A percentile compares a stretch with the other conserved stretches of the same genome.
phyloP scores from a whole-genome alignment of 2,329 filamentous ascomycete species.

The Ophiostoma quercus region DNA sequence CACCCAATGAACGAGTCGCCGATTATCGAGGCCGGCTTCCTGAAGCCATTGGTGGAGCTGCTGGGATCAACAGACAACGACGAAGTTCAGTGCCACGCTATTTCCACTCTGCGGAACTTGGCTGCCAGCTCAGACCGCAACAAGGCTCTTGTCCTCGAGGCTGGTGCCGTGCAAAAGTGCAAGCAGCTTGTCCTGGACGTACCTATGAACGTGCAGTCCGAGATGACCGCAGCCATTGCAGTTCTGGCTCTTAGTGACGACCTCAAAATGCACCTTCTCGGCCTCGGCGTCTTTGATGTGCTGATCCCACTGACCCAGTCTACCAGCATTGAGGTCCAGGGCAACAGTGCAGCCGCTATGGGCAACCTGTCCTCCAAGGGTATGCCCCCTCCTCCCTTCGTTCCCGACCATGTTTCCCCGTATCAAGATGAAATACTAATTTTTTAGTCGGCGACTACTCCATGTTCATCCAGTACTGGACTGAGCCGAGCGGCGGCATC shows the following conservation, averaged over 20 bases:
- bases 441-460: conserved; percentile 83
- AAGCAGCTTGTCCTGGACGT: conserved; percentile 93
- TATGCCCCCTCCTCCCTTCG: conserved; percentile 38
- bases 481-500: conserved; percentile 84
- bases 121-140: conserved; percentile 96
- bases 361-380: conserved; percentile 97
- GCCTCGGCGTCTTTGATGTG: conserved; percentile 91
- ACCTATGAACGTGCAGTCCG: conserved; percentile 88
- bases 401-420: background rate
- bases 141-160: conserved; percentile 94
- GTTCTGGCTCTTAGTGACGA: conserved; percentile 94
- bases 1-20: conserved; percentile 96
- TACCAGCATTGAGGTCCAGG: conserved; percentile 94
- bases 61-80: conserved; percentile 95
- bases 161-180: conserved; percentile 96
- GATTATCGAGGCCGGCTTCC: conserved; percentile 94
- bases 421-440: background rate
- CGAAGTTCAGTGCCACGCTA: conserved; percentile 97
- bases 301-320: conserved; percentile 93
- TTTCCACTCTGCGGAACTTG: conserved; percentile 90
- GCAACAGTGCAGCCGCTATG: conserved; percentile 91
- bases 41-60: conserved; percentile 88
- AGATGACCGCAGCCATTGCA: conserved; percentile 99
- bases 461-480: conserved; percentile 93
- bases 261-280: conserved; percentile 83